Conservation (phyloP, 768 basidiomycete species). For the Pholiota molesta region DNA sequence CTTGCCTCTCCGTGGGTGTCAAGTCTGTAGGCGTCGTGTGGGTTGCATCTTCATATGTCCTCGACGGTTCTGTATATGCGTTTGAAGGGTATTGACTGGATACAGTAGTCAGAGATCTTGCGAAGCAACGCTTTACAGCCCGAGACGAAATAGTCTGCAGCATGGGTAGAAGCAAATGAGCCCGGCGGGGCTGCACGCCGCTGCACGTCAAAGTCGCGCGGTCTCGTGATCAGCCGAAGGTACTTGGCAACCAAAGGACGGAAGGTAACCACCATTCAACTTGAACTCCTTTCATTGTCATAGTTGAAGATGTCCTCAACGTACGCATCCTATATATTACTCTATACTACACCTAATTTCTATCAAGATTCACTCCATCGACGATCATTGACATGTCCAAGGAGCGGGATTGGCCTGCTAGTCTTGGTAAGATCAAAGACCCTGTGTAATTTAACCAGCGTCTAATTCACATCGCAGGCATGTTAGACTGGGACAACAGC, state of each 20-base stretch:
- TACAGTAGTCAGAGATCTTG: conserved; percentile 9
- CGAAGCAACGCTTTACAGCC: background rate
- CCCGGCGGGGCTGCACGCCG: background rate
- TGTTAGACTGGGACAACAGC: conserved; percentile 82
- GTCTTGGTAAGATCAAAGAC: conserved; percentile 49
- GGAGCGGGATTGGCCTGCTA: conserved; percentile 73
- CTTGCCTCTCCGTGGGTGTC: conserved; percentile 46
- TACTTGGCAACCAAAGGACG: background rate
- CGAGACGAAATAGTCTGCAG: background rate
- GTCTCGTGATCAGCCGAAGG: conserved; percentile 11
- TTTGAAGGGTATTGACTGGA: conserved; percentile 35
- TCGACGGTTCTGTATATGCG: conserved; percentile 47
- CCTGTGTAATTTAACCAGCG: background rate
- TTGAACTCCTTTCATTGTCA: conserved; percentile 9
- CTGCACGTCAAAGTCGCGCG: conserved; percentile 6
- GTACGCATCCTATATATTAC: conserved; percentile 29
- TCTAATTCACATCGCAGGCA: conserved; percentile 45
- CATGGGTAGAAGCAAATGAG: background rate
- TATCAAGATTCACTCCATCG: conserved; percentile 58
- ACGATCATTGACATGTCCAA: conserved; percentile 60
- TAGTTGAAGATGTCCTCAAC: conserved; percentile 40
- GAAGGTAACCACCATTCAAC: background rate
- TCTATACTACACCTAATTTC: conserved; percentile 7
- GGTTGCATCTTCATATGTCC: conserved; percentile 40
- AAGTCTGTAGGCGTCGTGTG: conserved; percentile 60